Evolutionary conservation across 805 yeast species (phyloP).

Genomic region (Pichia cabralensis): DNA sequence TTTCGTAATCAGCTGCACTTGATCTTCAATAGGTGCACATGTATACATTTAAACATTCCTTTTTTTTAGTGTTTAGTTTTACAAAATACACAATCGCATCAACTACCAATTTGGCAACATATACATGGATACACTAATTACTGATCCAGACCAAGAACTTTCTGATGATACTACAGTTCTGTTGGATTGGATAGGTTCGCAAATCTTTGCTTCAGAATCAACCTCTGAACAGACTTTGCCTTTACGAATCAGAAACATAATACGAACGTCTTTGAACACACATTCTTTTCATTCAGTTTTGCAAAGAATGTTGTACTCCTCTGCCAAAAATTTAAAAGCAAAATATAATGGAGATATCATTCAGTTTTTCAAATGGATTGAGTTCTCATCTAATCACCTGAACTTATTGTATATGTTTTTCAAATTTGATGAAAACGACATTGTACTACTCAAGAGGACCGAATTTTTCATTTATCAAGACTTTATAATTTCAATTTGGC

Average conservation of each 20-base stretch:
- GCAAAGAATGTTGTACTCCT: conserved; percentile 4
- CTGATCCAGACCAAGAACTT: no score
- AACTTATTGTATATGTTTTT: conserved; percentile 4
- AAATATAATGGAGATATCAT: conserved; percentile 9
- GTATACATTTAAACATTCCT: no score
- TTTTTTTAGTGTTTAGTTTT: no score
- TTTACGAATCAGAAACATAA: conserved; percentile 14
- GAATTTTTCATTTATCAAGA: conserved; percentile 11
- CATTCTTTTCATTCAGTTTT: conserved; percentile 4
- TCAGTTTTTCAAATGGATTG: conserved; percentile 4
- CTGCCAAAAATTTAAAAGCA: conserved; percentile 3
- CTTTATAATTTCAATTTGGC: conserved; percentile 3
- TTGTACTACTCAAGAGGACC: conserved; percentile 3
- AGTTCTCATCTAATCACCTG: conserved; percentile 3
- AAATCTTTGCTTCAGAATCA: not conserved
- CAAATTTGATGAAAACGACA: conserved; percentile 6
- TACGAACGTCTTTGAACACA: conserved; percentile 6
- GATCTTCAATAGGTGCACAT: no score
- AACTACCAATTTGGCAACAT: no score
- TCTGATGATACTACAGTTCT: conserved; percentile 15
- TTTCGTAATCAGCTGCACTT: no score
- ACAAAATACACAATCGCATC: no score
- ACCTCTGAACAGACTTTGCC: conserved; percentile 8
- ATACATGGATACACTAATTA: no score
- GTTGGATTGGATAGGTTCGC: conserved; percentile 17